A percentile compares a stretch with the other conserved stretches of the same genome.
Conservation (phyloP, 768 basidiomycete genomes). For the Amylocystis lapponica region DNA sequence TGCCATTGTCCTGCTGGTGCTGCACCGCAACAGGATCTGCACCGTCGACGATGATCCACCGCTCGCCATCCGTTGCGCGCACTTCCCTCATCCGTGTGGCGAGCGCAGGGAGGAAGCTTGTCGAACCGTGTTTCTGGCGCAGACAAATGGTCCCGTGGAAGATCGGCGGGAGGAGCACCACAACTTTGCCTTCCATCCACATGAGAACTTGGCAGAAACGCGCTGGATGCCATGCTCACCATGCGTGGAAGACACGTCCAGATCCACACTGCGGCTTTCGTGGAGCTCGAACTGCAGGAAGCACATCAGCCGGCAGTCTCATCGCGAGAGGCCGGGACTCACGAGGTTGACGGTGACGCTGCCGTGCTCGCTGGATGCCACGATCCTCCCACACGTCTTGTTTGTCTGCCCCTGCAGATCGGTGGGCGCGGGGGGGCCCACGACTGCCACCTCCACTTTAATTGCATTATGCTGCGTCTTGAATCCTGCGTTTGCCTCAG, state of each 20-base stretch:
- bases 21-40: too few species aligned
- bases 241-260: constrained; percentile 1
- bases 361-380: constrained; percentile 13
- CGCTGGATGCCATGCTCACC: too few species aligned
- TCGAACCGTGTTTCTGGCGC: too few species aligned
- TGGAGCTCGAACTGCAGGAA: constrained; percentile 7
- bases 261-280: constrained; percentile 4
- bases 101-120: constrained; percentile 11
- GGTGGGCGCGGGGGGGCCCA: neutral
- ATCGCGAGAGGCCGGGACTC: neutral
- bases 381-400: too few species aligned
- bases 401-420: neutral
- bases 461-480: constrained; percentile 19
- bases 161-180: too few species aligned
- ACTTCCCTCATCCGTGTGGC: constrained; percentile 10
- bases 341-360: constrained; percentile 17
- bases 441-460: constrained; percentile 17
- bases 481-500: constrained; percentile 20
- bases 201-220: too few species aligned
- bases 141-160: too few species aligned
- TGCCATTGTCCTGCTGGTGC: too few species aligned
- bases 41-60: too few species aligned
- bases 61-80: constrained; percentile 10
- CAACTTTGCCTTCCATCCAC: too few species aligned
- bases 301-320: neutral